Conservation (phyloP, 2,329 filamentous ascomycete species). For the Colletotrichum tabaci region DNA sequence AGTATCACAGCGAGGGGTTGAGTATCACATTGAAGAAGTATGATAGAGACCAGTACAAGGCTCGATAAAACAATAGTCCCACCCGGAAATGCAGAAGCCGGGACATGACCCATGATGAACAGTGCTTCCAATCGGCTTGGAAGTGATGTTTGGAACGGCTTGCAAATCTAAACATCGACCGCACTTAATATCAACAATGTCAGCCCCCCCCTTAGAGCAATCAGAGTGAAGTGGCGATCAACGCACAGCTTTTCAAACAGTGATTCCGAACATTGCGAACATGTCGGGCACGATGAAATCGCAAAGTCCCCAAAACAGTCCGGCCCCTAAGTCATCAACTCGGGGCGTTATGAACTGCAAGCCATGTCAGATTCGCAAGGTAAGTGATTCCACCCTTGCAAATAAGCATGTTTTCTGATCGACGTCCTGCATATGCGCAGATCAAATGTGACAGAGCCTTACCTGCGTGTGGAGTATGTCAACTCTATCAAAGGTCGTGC, state of each 20-base stretch:
- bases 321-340: conserved; percentile 8
- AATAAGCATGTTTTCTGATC: conserved; percentile 38
- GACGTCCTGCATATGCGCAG: conserved; percentile 20
- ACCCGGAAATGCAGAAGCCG: conserved; percentile 33
- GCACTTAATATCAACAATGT: conserved; percentile 32
- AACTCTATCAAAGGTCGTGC: conserved; percentile 37
- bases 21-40: conserved; percentile 28
- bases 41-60: conserved; percentile 1
- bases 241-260: not conserved
- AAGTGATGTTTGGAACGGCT: conserved; percentile 12
- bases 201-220: conserved; percentile 7
- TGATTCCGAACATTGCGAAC: conserved; percentile 7
- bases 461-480: conserved; percentile 37
- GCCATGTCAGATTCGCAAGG: conserved; percentile 35
- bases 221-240: not conserved
- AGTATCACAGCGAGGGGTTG: conserved; percentile 36
- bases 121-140: not conserved
- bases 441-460: conserved; percentile 41
- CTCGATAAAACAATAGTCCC: conserved; percentile 31
- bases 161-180: conserved; percentile 17
- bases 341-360: conserved; percentile 38
- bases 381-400: conserved; percentile 3
- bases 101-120: conserved; percentile 19
- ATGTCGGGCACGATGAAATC: conserved; percentile 32
- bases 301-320: conserved; percentile 31